These are phyloP conservation scores for Candida qinlingensis DNA, from an alignment of 805 yeast genomes.

Conservation along the genomic window DNA sequence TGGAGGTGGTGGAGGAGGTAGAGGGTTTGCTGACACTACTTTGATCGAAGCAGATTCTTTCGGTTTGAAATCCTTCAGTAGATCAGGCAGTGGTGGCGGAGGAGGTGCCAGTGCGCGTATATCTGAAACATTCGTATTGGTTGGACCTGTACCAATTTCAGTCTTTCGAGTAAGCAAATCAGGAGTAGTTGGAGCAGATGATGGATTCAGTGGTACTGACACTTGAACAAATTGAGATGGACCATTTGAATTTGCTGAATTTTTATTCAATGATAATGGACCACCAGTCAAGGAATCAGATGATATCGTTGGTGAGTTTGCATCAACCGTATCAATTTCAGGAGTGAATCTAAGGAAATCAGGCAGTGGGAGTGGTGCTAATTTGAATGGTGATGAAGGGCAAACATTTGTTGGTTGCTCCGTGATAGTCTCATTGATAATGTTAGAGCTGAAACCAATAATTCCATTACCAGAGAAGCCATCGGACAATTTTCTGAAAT, in stretches of 20 bases:
- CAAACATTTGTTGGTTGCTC: too few relatives aligned
- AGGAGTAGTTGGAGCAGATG: not conserved
- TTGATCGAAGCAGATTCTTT: not conserved
- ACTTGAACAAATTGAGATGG: not conserved
- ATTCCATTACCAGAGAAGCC: too few relatives aligned
- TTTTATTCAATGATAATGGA: not conserved
- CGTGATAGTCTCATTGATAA: too few relatives aligned
- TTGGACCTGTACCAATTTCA: not conserved
- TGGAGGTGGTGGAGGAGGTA: conserved; percentile 4
- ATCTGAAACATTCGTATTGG: conserved; percentile 4
- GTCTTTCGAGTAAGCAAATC: conserved; percentile 1
- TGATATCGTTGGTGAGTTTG: not conserved
- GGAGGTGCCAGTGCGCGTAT: conserved; percentile 22
- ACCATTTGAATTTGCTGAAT: too few relatives aligned
- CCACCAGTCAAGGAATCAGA: not conserved
- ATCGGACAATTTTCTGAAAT: too few relatives aligned
- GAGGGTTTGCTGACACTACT: not conserved
- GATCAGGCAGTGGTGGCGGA: conserved; percentile 20
- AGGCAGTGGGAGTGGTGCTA: conserved; percentile 16
- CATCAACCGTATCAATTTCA: not conserved
- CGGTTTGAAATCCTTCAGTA: not conserved
- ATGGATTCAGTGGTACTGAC: not conserved
- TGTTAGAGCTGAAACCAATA: too few relatives aligned
- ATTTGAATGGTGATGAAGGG: conserved; percentile 3
- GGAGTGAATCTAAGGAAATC: conserved; percentile 1